Percentiles rank a stretch among this genome's conserved stretches.
Conservation (phyloP, 805 yeast genomes). For the Lipomyces yamadae region DNA sequence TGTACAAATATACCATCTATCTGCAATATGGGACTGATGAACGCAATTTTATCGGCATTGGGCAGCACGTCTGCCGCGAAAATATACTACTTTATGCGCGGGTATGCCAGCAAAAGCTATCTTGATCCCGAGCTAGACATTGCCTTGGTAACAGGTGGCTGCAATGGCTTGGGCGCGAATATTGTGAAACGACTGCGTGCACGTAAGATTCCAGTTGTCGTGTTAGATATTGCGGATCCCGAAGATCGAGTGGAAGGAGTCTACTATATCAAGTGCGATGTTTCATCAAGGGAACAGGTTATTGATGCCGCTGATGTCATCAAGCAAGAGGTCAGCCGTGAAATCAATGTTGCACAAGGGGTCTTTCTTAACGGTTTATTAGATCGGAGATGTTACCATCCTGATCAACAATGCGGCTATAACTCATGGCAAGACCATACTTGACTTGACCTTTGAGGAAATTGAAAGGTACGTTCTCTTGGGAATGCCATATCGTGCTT, state of each 20-base stretch:
- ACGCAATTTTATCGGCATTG: conserved; percentile 17
- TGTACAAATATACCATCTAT: not conserved
- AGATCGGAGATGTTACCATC: conserved; percentile 64
- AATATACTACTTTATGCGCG: conserved; percentile 30
- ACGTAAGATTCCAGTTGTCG: conserved; percentile 61
- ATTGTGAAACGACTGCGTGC: conserved; percentile 55
- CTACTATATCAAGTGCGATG: conserved; percentile 69
- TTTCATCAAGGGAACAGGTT: conserved; percentile 59
- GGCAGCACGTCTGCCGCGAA: conserved; percentile 23
- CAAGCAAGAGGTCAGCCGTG: conserved; percentile 40
- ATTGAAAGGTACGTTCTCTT: conserved; percentile 50
- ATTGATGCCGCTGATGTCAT: conserved; percentile 51
- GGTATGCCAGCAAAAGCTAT: conserved; percentile 18
- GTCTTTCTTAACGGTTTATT: conserved; percentile 14
- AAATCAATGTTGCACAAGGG: conserved; percentile 19
- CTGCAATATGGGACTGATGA: conserved; percentile 9
- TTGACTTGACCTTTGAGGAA: conserved; percentile 60
- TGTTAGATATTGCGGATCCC: conserved; percentile 59
- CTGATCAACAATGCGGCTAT: conserved; percentile 87
- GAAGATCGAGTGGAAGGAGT: conserved; percentile 51
- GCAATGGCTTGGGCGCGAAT: conserved; percentile 75
- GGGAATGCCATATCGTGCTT: not conserved
- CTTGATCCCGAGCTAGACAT: conserved; percentile 52
- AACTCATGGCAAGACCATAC: conserved; percentile 58
- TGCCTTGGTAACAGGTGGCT: conserved; percentile 82